These are phyloP conservation scores for Lepidium africanum DNA, from an alignment of 345 rosid genomes.

Conservation along the genomic window DNA sequence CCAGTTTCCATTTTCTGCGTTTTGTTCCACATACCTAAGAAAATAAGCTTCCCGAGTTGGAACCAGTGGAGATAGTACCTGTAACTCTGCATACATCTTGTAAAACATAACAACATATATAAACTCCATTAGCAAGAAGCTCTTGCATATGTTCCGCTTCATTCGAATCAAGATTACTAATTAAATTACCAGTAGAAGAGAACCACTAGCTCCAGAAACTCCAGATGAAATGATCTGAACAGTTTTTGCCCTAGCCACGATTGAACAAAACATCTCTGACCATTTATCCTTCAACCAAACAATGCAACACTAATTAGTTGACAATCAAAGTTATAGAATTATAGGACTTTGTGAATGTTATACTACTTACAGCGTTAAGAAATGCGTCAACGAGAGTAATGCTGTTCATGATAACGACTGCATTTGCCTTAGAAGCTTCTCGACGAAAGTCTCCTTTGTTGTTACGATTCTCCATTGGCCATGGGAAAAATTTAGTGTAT, in stretches of 20 bases:
- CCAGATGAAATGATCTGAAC: slow-evolving; percentile 61
- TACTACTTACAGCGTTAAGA: slow-evolving; percentile 61
- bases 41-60: slow-evolving; percentile 78
- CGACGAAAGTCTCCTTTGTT: slow-evolving; percentile 33
- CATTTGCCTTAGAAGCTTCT: slow-evolving; percentile 67
- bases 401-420: slow-evolving; percentile 89
- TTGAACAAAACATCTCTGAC: slow-evolving; percentile 86
- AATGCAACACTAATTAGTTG: background rate
- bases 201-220: slow-evolving; percentile 63
- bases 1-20: slow-evolving; percentile 59
- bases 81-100: slow-evolving; percentile 88
- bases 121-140: background rate
- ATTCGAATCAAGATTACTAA: background rate
- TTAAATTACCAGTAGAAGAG: slow-evolving; percentile 67
- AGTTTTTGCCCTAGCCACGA: slow-evolving; percentile 78
- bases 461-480: slow-evolving; percentile 45
- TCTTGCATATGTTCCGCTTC: background rate
- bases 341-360: background rate
- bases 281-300: slow-evolving; percentile 52
- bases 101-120: background rate
- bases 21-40: slow-evolving; percentile 78
- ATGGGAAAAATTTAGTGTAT: slow-evolving; percentile 55
- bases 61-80: slow-evolving; percentile 72
- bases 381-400: slow-evolving; percentile 71
- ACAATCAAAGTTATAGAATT: background rate